A percentile compares a stretch with the other conserved stretches of the same genome.
These are phyloP conservation scores for Mycosphaerella arachidis DNA, from an alignment of 2,329 filamentous ascomycete species.

Conservation along the genomic window DNA sequence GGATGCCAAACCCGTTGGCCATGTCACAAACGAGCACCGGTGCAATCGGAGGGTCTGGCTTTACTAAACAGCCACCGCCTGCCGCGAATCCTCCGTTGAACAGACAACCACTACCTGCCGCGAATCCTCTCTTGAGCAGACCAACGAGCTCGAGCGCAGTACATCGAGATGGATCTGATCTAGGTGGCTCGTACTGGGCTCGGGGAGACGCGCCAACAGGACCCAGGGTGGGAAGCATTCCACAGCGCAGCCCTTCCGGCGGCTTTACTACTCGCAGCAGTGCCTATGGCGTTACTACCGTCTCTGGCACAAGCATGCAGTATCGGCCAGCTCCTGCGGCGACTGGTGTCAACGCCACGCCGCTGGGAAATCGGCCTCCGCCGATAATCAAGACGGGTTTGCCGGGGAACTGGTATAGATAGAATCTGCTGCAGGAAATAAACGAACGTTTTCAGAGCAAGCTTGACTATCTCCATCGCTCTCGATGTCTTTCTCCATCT, in stretches of 20 bases:
- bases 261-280: not conserved
- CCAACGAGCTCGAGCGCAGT: not conserved
- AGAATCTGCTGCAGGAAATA: not conserved
- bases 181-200: not conserved
- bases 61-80: not conserved
- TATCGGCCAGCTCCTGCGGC: not conserved
- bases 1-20: not conserved
- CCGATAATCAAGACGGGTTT: conserved; percentile 4
- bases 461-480: not conserved
- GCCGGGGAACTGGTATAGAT: conserved; percentile 3
- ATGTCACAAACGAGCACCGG: not conserved
- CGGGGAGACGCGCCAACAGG: not conserved
- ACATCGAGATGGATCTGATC: not conserved
- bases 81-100: no score
- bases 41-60: not conserved
- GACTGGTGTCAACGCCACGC: not conserved
- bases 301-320: conserved; percentile 6
- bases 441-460: not conserved
- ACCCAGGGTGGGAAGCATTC: not conserved
- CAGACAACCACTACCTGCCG: not conserved
- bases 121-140: not conserved
- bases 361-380: not conserved
- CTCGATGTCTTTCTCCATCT: not conserved
- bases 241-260: not conserved
- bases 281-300: not conserved